A percentile compares a stretch with the other conserved stretches of the same genome.
These are phyloP conservation scores for Aphanomyces astaci DNA, from an alignment of 352 stramenopile species.

Conservation along the genomic window DNA sequence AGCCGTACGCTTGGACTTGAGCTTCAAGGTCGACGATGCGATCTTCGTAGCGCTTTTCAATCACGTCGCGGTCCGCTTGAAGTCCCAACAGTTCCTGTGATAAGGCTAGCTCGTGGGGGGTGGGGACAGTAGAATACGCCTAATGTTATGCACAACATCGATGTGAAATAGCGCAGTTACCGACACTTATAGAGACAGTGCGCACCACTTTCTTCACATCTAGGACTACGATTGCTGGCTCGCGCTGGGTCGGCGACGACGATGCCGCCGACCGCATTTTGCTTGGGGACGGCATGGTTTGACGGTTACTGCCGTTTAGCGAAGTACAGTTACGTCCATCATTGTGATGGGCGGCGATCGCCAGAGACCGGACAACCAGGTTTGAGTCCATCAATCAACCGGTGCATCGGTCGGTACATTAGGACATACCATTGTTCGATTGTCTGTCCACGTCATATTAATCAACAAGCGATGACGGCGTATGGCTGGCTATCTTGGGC, in stretches of 20 bases:
- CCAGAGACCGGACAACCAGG: not conserved
- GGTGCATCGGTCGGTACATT: no score
- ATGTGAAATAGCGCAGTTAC: no score
- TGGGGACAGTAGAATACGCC: constrained; percentile 64
- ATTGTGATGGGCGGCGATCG: no score
- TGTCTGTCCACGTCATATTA: no score
- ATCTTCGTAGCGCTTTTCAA: constrained; percentile 47
- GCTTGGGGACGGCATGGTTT: not conserved
- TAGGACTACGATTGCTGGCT: constrained; percentile 14
- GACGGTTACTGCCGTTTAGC: not conserved
- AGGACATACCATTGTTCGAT: no score
- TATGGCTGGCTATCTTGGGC: no score
- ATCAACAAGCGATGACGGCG: no score
- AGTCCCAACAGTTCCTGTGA: constrained; percentile 54
- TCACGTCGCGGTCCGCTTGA: constrained; percentile 57
- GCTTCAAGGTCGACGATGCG: constrained; percentile 60
- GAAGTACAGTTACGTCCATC: no score
- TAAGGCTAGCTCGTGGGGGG: constrained; percentile 61
- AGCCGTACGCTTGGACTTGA: constrained; percentile 58
- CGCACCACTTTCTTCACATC: constrained; percentile 11
- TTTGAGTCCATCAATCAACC: not conserved
- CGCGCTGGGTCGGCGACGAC: not conserved
- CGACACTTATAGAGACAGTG: no score
- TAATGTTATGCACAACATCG: no score
- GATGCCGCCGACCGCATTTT: not conserved